Evolutionary conservation across 768 basidiomycete genomes (phyloP), one percentile per base, ranked within the genome.

Genomic region (Boletus speciosus): DNA sequence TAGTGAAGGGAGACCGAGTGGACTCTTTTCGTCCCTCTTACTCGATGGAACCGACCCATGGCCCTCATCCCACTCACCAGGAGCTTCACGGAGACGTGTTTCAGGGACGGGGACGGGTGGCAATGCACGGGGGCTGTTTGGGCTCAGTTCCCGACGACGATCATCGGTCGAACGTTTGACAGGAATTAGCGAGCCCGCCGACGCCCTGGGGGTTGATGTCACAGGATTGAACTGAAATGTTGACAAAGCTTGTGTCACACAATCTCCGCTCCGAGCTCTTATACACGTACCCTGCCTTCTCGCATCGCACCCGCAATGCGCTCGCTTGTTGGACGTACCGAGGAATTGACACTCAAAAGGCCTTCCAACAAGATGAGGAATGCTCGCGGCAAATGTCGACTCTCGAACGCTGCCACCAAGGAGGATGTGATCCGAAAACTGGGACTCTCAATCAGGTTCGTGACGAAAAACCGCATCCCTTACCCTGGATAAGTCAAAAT

Each of bases 401-500:
- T 74, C 56, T 85, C 83, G 57, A 93, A 91, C 1, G 78, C 70
- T 0, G 79, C 70, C 3, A 76, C 74, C 29, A 90, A 60, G 0
- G 74, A 70, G 3, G 80, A 55, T 0, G 77, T 81, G 0, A 82
- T 78, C 59, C 74, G 75, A 66, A 84, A 85, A 5, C 81, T 82
- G 47, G n/a, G 23, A 5, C n/a, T 21, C 38, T 62, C 56, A 69
- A 19, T 29, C 23, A 19, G 16, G 27, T 35, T 54, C 36, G 29
- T 40, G 25, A n/a, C 39, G 31, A 47, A 34, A 35, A 47, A 25
- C 11, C 12, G 4, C 16, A 49, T 31, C 42, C 61, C 77, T 39
- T 58, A 93, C 83, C 95, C 95, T 43, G 79, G 72, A 73, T 96
- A 98, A 4, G 68, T 62, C 54, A 80, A 55, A 10, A 97, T 88